phyloP scores from a whole-genome alignment of 495 filamentous ascomycete genomes.

The Xanthoparmelia taractica region DNA sequence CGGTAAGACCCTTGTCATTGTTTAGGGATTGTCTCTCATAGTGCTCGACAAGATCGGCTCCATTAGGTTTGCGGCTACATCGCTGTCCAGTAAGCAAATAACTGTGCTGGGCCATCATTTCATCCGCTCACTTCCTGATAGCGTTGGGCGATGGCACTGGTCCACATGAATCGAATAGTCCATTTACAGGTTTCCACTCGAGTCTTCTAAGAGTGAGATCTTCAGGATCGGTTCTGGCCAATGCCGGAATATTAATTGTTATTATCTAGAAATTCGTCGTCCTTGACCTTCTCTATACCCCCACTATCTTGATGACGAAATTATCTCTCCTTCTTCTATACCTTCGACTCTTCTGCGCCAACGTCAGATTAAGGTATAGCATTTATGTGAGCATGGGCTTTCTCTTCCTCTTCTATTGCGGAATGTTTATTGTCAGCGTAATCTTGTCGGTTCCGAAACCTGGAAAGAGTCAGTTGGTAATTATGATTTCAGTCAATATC shows the following conservation, averaged over 20 bases:
- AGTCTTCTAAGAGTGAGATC: constrained; percentile 11
- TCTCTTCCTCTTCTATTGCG: constrained; percentile 15
- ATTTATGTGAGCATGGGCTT: constrained; percentile 19
- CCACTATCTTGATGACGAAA: constrained; percentile 22
- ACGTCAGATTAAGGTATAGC: constrained; percentile 12
- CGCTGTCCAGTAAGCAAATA: constrained; percentile 15
- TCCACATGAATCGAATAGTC: constrained; percentile 20
- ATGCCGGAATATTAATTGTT: constrained; percentile 1
- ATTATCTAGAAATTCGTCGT: constrained; percentile 14
- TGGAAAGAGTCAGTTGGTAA: constrained; percentile 5
- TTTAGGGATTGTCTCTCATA: neutral
- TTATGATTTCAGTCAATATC: constrained; percentile 7
- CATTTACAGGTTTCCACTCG: constrained; percentile 1
- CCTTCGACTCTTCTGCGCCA: constrained; percentile 22
- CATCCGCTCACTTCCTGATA: constrained; percentile 1
- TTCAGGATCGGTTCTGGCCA: neutral
- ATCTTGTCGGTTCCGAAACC: constrained; percentile 8
- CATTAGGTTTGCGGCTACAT: constrained; percentile 16
- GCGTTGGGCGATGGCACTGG: constrained; percentile 9
- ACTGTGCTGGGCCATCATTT: too few species aligned
- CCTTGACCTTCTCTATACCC: constrained; percentile 17
- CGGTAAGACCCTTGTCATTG: constrained; percentile 3
- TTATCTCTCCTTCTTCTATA: constrained; percentile 24
- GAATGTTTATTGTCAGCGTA: constrained; percentile 4
- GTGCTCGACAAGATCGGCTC: constrained; percentile 10